These are phyloP conservation scores for Ottelia alismoides DNA, from an alignment of 106 monocot genomes.

Conservation along the genomic window DNA sequence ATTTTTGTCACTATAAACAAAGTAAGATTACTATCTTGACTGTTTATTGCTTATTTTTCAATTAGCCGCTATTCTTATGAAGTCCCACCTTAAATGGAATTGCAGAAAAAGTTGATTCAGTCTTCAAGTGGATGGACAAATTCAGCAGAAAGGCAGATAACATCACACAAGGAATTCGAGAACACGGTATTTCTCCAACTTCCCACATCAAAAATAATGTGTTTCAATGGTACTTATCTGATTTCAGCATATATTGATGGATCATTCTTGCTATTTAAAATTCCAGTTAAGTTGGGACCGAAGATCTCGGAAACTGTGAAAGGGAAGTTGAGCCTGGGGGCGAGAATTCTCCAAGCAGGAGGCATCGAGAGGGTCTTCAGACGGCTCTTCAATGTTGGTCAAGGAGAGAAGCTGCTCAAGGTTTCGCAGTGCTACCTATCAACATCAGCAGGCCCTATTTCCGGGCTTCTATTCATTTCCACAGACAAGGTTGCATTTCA, in stretches of 20 bases:
- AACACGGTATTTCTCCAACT: no score
- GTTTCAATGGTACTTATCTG: neutral
- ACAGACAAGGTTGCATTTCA: constrained; percentile 26
- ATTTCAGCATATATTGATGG: neutral
- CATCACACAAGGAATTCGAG: no score
- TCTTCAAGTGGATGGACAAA: no score
- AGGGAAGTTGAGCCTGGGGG: constrained; percentile 21
- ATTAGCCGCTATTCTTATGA: neutral
- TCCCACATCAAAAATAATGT: constrained; percentile 11
- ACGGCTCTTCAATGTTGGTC: constrained; percentile 7
- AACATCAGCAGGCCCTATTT: constrained; percentile 23
- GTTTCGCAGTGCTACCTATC: constrained; percentile 23
- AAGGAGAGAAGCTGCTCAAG: constrained; percentile 33
- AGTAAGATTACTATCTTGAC: no score
- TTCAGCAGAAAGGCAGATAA: no score
- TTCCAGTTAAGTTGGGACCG: constrained; percentile 15
- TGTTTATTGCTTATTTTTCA: no score
- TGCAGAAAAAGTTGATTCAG: neutral
- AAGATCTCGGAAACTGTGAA: constrained; percentile 23
- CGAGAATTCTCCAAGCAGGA: constrained; percentile 28
- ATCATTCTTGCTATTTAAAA: neutral
- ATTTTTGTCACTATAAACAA: neutral
- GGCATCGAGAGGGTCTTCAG: constrained; percentile 14
- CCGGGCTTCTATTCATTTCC: constrained; percentile 25
- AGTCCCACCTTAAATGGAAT: neutral